phyloP scores from a whole-genome alignment of 2,329 filamentous ascomycete genomes.

The Talaromyces sp. region DNA sequence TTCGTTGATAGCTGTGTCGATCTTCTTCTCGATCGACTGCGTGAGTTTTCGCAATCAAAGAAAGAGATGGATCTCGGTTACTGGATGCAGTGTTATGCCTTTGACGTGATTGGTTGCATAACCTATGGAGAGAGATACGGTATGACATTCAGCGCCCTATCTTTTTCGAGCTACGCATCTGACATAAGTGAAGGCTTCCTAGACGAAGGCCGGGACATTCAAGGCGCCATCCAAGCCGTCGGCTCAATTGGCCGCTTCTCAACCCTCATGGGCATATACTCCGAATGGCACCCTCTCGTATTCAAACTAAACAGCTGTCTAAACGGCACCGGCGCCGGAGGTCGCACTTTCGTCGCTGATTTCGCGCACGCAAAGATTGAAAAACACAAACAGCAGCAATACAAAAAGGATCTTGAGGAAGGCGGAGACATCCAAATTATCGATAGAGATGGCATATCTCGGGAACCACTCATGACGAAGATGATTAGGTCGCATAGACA shows the following conservation, averaged over 20 bases:
- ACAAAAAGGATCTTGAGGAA: conserved; percentile 13
- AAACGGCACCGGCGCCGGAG: conserved; percentile 28
- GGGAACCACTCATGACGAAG: conserved; percentile 42
- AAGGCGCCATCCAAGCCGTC: conserved; percentile 41
- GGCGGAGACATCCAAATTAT: conserved; percentile 13
- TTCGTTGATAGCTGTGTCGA: conserved; percentile 49
- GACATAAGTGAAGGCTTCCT: conserved; percentile 42
- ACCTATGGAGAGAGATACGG: conserved; percentile 38
- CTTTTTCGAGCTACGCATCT: neutral
- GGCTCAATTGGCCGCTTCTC: conserved; percentile 37
- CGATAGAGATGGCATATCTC: conserved; percentile 22
- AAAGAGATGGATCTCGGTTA: conserved; percentile 39
- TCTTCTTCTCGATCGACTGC: conserved; percentile 39
- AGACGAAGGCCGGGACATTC: conserved; percentile 46
- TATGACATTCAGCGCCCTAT: neutral
- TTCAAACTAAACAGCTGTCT: conserved; percentile 31
- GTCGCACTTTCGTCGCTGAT: conserved; percentile 32
- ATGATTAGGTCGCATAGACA: conserved; percentile 40
- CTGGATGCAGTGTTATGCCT: conserved; percentile 37
- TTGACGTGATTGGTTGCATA: conserved; percentile 50
- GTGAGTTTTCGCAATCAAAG: conserved; percentile 32
- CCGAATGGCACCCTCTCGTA: conserved; percentile 36
- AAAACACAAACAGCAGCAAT: conserved; percentile 22
- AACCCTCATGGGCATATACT: conserved; percentile 43
- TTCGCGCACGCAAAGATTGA: conserved; percentile 34